Base-by-base conservation (phyloP, 78 protist species). In the Dictyostelium firmibasis region DNA sequence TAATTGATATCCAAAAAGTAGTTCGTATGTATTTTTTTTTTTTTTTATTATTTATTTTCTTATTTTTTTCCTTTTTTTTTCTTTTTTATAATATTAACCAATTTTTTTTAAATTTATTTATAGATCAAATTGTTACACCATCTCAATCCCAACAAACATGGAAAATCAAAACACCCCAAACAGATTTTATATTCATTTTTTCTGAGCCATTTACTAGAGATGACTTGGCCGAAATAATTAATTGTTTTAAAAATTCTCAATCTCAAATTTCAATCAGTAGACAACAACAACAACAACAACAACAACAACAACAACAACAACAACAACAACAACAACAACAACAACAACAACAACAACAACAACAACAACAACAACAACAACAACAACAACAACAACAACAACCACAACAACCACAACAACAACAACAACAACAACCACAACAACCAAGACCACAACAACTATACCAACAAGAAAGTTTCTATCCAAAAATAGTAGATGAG, bases 131-230 rank as follows among this genome's bases (percentile, higher is more conserved):
- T 23, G 75, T 81, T 38, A 23, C 88, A 4, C 33, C 75, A 13
- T 79, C 86, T 4, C 81, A 70, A 43, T 18, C 57, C 3, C 76
- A 81, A 70, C 62, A 72, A 43, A 38, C 62, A 29, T 89, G 94
- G 94, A 89, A 89, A 50, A 25, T 89, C 3, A 79, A 83, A 81
- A 67, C 85, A 0, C 31, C 29, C 29, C 29, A 70, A 25, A 33
- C 10, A 16, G 94, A 89, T 7, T 89, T 18, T 67, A 50, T 89
- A 81, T 89, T 89, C 47, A 79, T 81, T 47, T 81, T 89, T 85
- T 72, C 86, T 69, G 38, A 31, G 6, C 76, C 76, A 82, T 82
- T 27, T 10, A 60, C 94, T 7, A 72, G n/a, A 47, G 88, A 89
- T 11, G 27, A 60, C 14, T 31, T 89, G 8, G 25, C 23, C 14